Percentiles rank a stretch among this genome's conserved stretches.
These are phyloP conservation scores for Citrus reticulata DNA, from an alignment of 345 rosid species.

Conservation along the genomic window DNA sequence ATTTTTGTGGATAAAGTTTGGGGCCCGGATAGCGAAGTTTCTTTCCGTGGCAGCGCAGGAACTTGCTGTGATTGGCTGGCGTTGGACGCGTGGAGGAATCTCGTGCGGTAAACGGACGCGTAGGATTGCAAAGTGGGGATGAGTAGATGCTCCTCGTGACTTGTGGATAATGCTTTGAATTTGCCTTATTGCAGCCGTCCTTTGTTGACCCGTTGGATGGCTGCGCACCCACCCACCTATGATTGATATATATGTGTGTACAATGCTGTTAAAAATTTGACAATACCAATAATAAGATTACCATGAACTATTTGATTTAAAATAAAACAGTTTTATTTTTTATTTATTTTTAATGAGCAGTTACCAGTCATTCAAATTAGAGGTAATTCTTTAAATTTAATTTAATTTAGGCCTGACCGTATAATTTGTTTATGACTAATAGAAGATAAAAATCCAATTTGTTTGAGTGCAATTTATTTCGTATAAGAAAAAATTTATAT, in stretches of 20 bases:
- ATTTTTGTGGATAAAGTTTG: constrained; percentile 15
- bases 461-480: no score
- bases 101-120: constrained; percentile 2
- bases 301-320: no score
- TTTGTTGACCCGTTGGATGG: background rate
- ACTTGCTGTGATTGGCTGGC: constrained; percentile 8
- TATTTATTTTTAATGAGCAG: no score
- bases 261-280: no score
- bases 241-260: background rate
- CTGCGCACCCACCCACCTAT: background rate
- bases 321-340: no score
- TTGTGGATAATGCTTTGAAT: constrained; percentile 34
- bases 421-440: no score
- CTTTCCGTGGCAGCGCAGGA: background rate
- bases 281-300: no score
- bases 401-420: no score
- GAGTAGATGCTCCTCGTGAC: background rate
- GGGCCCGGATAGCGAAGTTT: constrained; percentile 30
- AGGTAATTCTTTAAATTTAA: no score
- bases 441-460: no score
- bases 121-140: constrained; percentile 10
- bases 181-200: background rate
- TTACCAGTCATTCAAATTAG: no score
- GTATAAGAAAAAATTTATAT: no score
- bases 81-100: constrained; percentile 16